Percentiles rank a stretch among this genome's conserved stretches.
phyloP scores from a whole-genome alignment of 352 stramenopile genomes.

The Pythium coloratum region DNA sequence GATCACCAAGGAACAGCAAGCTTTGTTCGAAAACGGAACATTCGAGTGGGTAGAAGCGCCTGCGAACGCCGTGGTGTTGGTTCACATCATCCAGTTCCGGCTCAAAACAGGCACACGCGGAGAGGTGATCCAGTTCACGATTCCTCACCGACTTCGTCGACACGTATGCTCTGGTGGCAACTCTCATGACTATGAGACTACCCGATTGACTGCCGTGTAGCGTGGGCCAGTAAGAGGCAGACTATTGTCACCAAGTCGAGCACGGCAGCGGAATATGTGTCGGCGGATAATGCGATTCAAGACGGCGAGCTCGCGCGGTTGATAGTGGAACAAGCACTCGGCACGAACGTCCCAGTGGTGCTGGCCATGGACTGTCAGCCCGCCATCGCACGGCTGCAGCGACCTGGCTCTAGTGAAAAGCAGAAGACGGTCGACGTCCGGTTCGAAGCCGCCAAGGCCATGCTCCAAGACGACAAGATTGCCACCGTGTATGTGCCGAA shows the following conservation, averaged over 20 bases:
- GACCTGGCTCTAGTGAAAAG: conserved; percentile 12
- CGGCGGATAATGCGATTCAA: conserved; percentile 11
- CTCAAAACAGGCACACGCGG: neutral
- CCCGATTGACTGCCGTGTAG: conserved; percentile 11
- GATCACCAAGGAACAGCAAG: neutral
- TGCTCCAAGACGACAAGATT: neutral
- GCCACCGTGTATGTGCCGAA: neutral
- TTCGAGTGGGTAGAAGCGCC: conserved; percentile 9
- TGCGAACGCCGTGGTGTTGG: neutral
- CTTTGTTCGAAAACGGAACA: conserved; percentile 3
- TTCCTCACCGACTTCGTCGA: conserved; percentile 4
- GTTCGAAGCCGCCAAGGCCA: neutral
- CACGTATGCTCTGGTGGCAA: conserved; percentile 4
- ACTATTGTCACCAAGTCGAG: conserved; percentile 22
- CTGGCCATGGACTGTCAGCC: conserved; percentile 22
- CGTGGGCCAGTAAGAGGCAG: conserved; percentile 23
- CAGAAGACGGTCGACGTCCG: conserved; percentile 18
- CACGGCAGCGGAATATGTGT: conserved; percentile 20
- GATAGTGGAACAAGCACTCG: conserved; percentile 8
- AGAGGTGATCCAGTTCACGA: neutral
- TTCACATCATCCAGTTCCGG: conserved; percentile 8
- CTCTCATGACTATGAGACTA: conserved; percentile 5
- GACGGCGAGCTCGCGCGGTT: conserved; percentile 10
- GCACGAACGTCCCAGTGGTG: conserved; percentile 3
- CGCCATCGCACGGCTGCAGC: conserved; percentile 13